Base-by-base conservation (phyloP, 2,329 filamentous ascomycete species). In the Penicillium corylophilum region DNA sequence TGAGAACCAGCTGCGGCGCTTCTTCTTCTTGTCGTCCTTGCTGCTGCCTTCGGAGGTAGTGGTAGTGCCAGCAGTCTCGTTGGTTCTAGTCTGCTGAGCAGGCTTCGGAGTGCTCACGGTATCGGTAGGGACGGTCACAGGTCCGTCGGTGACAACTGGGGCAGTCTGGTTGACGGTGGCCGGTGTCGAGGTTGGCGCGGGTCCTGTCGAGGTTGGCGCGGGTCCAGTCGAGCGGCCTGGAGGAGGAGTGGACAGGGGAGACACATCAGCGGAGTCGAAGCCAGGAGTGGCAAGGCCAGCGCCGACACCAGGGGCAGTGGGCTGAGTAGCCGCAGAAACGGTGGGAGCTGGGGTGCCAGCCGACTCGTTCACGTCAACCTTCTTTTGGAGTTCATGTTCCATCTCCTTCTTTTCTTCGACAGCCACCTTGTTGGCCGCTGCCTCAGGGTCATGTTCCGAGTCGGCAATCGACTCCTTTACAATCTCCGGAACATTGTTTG, bases 381-480 rank as follows among this genome's bases (percentile, higher is more conserved):
- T 72, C 52, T 83, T 79, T 43, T 91, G 76, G 8, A 95, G 78
- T 74, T 95, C 87, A 23, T 82, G 71, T 75, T 95, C 90, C 5
- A 91, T 79, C 9, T 77, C 79, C 69, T 82, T 83, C 82, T 94
- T 94, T 62, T 92, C 88, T 56, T 81, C 74, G 6, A 94, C 88
- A 16, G 85, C 87, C 49, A 79, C 79, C 1, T 83, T 76, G 70
- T 85, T 87, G 49, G 82, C 81, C 31, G 87, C 82, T 29, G 89
- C 89, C 72, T 94, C 90, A 8, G 89, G 86, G 54, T 76, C 78
- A 63, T 79, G 70, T 48, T 83, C 81, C 20, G 87, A 80, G 47
- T 75, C 63, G 16, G 67, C 63, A 5, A 79, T 66, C 2, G 77
- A 79, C 28, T 76, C 67, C 60, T 71, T 73, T 44, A 79, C 77